Conservation (phyloP, 805 yeast genomes). For the Metschnikowia noctiluminum region DNA sequence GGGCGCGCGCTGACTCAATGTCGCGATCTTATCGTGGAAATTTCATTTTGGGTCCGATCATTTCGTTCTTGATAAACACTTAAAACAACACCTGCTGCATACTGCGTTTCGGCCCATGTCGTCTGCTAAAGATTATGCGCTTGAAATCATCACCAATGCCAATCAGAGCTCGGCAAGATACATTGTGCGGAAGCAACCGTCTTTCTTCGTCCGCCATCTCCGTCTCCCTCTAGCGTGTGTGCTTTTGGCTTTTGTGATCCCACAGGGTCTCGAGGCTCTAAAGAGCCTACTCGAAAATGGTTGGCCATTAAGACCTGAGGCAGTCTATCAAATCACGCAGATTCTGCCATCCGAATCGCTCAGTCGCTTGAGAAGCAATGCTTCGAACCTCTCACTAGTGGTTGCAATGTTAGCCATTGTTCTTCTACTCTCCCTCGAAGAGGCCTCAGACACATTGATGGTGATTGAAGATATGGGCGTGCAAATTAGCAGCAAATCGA, state of each 20-base stretch:
- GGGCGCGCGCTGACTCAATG: slow-evolving; percentile 9
- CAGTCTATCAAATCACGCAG: neutral
- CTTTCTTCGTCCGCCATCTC: slow-evolving; percentile 12
- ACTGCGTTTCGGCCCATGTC: slow-evolving; percentile 20
- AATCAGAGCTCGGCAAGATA: slow-evolving; percentile 16
- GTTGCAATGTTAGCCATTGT: slow-evolving; percentile 5
- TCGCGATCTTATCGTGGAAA: slow-evolving; percentile 4
- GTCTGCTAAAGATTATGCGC: slow-evolving; percentile 27
- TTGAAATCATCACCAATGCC: slow-evolving; percentile 23
- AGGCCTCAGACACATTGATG: slow-evolving; percentile 40
- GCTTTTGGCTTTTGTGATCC: slow-evolving; percentile 8
- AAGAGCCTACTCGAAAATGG: neutral
- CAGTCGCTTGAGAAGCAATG: neutral
- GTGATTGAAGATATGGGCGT: slow-evolving; percentile 47
- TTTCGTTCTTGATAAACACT: no score
- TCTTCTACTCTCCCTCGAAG: slow-evolving; percentile 26
- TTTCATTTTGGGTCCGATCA: no score
- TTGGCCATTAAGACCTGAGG: neutral
- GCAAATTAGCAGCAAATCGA: slow-evolving; percentile 34
- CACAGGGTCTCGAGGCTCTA: neutral
- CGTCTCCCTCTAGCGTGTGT: slow-evolving; percentile 17
- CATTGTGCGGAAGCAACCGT: slow-evolving; percentile 15
- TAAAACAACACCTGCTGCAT: no score
- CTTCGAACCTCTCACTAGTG: neutral
- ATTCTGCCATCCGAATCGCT: neutral